Percentiles rank a stretch among this genome's conserved stretches.
These are phyloP conservation scores for Cladophialophora yegresii DNA, from an alignment of 2,329 filamentous ascomycete genomes.

Conservation along the genomic window DNA sequence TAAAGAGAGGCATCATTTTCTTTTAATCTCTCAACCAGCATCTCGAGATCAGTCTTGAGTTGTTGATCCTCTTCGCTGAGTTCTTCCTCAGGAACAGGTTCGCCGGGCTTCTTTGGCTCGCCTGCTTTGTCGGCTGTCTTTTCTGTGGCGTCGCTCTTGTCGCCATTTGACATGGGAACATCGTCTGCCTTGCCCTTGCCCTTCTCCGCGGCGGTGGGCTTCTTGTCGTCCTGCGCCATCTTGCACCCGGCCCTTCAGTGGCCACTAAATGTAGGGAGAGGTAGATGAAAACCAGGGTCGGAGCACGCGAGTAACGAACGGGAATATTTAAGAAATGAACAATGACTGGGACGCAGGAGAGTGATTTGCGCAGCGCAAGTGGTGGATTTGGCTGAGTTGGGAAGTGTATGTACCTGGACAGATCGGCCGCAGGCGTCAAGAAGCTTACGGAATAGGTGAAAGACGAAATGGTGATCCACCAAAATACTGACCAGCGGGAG, in stretches of 20 bases:
- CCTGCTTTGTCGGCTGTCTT: slow-evolving; percentile 71
- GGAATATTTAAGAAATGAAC: neutral
- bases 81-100: slow-evolving; percentile 64
- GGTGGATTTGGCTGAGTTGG: neutral
- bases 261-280: slow-evolving; percentile 19
- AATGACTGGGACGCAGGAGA: neutral
- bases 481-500: slow-evolving; percentile 17
- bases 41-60: slow-evolving; percentile 95
- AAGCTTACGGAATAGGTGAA: slow-evolving; percentile 31
- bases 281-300: neutral
- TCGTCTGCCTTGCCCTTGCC: slow-evolving; percentile 89
- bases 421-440: slow-evolving; percentile 26
- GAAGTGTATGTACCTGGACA: neutral
- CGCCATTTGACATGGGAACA: slow-evolving; percentile 61
- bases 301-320: neutral
- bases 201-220: slow-evolving; percentile 82
- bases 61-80: slow-evolving; percentile 97
- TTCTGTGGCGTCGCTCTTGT: slow-evolving; percentile 58
- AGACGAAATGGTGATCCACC: slow-evolving; percentile 25
- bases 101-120: slow-evolving; percentile 65
- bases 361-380: neutral
- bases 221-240: slow-evolving; percentile 94
- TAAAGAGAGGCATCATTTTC: slow-evolving; percentile 86
- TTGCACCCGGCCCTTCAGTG: slow-evolving; percentile 32
- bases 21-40: slow-evolving; percentile 95